phyloP scores from a whole-genome alignment of 768 basidiomycete species.

The Rubroboletus pulcherrimus region DNA sequence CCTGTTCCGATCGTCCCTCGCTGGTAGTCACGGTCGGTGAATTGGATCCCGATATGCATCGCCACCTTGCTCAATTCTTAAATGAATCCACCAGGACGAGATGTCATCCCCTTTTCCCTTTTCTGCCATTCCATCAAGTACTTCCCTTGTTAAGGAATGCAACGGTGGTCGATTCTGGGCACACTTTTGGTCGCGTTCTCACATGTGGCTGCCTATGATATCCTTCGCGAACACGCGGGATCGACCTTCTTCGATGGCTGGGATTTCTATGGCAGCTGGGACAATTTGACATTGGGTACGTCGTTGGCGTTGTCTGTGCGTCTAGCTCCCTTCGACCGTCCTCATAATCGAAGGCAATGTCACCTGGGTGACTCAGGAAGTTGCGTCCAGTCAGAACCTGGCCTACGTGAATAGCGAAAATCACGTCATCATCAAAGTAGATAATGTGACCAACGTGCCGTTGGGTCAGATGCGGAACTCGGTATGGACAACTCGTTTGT shows the following conservation, averaged over 20 bases:
- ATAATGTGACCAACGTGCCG: slow-evolving; percentile 58
- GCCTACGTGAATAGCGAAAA: slow-evolving; percentile 59
- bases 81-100: background rate
- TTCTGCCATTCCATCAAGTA: background rate
- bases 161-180: background rate
- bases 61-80: slow-evolving; percentile 4
- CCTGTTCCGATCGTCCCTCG: background rate
- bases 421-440: slow-evolving; percentile 69
- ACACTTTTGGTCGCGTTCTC: slow-evolving; percentile 2
- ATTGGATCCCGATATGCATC: background rate
- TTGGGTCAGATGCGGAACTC: slow-evolving; percentile 54
- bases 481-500: slow-evolving; percentile 31
- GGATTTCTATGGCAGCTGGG: slow-evolving; percentile 48
- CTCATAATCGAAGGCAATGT: slow-evolving; percentile 49
- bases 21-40: background rate
- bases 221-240: slow-evolving; percentile 46
- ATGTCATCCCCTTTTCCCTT: background rate
- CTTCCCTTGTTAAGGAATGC: slow-evolving; percentile 10
- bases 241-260: slow-evolving; percentile 51
- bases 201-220: slow-evolving; percentile 27
- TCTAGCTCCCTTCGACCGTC: background rate
- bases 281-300: slow-evolving; percentile 42
- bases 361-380: slow-evolving; percentile 49
- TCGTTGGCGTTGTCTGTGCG: slow-evolving; percentile 22
- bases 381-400: slow-evolving; percentile 46